Conservation (phyloP, 2,329 filamentous ascomycete species). For the Fusarium sp. region DNA sequence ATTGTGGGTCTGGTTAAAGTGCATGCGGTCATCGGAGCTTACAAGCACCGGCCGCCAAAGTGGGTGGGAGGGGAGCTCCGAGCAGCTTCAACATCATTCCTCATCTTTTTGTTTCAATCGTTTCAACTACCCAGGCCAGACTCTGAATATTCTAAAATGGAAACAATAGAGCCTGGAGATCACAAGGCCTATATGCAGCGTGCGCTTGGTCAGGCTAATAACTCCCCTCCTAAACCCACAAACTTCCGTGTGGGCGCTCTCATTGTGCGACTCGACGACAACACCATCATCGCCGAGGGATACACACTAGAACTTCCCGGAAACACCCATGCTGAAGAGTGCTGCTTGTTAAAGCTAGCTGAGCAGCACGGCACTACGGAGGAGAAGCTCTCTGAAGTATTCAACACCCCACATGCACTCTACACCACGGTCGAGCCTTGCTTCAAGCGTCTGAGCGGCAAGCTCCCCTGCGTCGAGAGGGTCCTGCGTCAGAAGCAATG, state of each 20-base stretch:
- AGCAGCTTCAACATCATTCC: not conserved
- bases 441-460: conserved; percentile 77
- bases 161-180: conserved; percentile 46
- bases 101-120: not conserved
- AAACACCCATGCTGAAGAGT: conserved; percentile 97
- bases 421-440: conserved; percentile 97
- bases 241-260: conserved; percentile 97
- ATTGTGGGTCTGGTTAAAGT: conserved; percentile 39
- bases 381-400: conserved; percentile 60
- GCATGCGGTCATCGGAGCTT: conserved; percentile 37
- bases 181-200: conserved; percentile 70
- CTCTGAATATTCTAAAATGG: conserved; percentile 31
- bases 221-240: conserved; percentile 85
- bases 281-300: conserved; percentile 77
- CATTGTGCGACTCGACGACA: conserved; percentile 70
- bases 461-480: conserved; percentile 80
- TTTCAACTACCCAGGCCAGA: not conserved
- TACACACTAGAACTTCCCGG: conserved; percentile 91
- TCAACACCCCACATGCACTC: conserved; percentile 58
- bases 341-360: conserved; percentile 81
- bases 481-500: conserved; percentile 72
- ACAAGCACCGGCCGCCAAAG: conserved; percentile 20
- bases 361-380: conserved; percentile 60
- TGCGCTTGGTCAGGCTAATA: conserved; percentile 79
- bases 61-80: not conserved